Evolutionary conservation across 176 grass and related monocot species (phyloP).

Genomic region (Cenchrus americanus): DNA sequence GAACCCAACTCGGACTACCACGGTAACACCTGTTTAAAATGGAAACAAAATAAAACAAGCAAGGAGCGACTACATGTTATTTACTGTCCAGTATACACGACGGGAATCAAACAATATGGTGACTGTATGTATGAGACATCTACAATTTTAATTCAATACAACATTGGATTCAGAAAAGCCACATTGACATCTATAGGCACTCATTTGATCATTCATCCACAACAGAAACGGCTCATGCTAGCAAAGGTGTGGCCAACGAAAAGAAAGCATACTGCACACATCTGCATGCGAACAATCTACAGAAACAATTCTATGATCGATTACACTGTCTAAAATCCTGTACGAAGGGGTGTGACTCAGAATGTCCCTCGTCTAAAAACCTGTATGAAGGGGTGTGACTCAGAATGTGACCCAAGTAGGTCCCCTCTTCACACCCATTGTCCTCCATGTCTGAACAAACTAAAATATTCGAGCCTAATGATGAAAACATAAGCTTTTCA

Average conservation of each 20-base stretch:
- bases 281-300: not conserved
- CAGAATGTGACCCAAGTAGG: not conserved
- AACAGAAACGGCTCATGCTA: not conserved
- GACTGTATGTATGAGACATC: not conserved
- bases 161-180: not conserved
- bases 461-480: not conserved
- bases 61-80: not conserved
- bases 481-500: not conserved
- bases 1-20: too few species aligned
- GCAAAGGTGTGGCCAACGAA: too few species aligned
- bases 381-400: not conserved
- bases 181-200: not conserved
- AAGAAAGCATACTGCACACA: not conserved
- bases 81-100: not conserved
- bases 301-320: not conserved
- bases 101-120: not conserved
- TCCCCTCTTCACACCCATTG: not conserved
- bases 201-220: not conserved
- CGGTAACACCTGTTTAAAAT: not conserved
- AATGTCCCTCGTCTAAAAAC: not conserved
- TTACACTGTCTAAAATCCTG: not conserved
- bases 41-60: not conserved
- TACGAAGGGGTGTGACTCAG: not conserved
- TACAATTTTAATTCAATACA: not conserved
- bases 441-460: not conserved